Base-by-base conservation (phyloP, 345 rosid genomes). In the Clarkia xantiana region DNA sequence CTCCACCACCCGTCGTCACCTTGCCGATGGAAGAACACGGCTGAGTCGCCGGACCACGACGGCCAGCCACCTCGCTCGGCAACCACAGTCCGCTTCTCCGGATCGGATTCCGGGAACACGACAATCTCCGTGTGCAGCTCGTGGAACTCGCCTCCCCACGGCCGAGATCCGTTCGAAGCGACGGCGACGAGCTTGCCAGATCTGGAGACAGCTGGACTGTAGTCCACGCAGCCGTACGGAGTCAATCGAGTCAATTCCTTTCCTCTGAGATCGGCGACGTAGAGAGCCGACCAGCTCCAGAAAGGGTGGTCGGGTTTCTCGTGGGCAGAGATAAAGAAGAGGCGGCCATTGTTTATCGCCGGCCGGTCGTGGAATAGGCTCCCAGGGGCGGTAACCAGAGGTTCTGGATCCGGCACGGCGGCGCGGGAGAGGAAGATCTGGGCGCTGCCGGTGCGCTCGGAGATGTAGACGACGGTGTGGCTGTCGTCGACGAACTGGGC, bases 1-100 rank as follows among this genome's bases (percentile, higher is more conserved):
- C 97, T 86, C 97, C 97, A 86, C 94, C 94, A 90, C 3, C 94
- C 94, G 62, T 90, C 95, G 10, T 79, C 81, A 1, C 79, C 82
- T 60, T 72, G 71, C 46, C 78, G 82, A 63, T 90, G 97, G 58
- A 86, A 90, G 77, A 66, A 90, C 45, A 90, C 62, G 20, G 59
- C 55, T 8, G 77, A 66, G 45, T 86, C 97, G 14, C 88, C 75
- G 10, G 68, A 79, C 95, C 94, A 86, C 19, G 79, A 59, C 10
- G 94, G 97, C 95, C 95, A 86, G 1, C 94, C 91, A 3, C 97
- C 97, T 17, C 41, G 63, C 44, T 86, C 71, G 25, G 72, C 67
- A 3, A 81, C 59, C 22, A 72, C 66, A 19, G 61, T 59, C 40
- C 97, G 78, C 18, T 17, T 74, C 47, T 61, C 57, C 36, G 86